Base-by-base conservation (phyloP, 768 basidiomycete genomes). In the Lenzites betulinus region DNA sequence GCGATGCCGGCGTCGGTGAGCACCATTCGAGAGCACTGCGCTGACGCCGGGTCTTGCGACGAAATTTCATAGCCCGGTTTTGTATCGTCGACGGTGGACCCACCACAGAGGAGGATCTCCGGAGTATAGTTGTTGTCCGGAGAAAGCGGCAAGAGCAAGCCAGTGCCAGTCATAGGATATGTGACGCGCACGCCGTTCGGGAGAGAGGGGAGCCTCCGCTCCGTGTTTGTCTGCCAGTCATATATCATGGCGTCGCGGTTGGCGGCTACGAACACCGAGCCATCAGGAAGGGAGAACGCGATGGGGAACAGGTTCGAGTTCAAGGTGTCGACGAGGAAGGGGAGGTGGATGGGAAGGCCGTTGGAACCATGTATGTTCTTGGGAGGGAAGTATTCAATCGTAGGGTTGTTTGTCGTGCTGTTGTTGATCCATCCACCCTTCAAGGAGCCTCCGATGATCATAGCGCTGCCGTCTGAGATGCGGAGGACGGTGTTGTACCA, bases 391-490 rank as follows among this genome's bases (percentile, higher is more conserved):
- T 83, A 94, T 72, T 92, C 90, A 63, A 90, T 73, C 0, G 89
- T 92, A 3, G 91, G 90, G 68, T 92, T 92, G 75, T 92, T 90
- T 59, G 83, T 82, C 3, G 89, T 90, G 25, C 77, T 81, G 57
- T 92, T 93, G 70, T 92, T 92, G 63, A 92, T 92, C 90, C 90
- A 93, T 11, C 90, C 92, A 8, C 91, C 91, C 70, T 85, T 89
- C 65, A 80, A 85, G 8, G 90, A 89, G 16, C 92, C 92, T 1
- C 91, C 91, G 43, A 93, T 80, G 46, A 93, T 88, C 83, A 92
- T 89, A 0, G 83, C 88, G 65, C 89, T 90, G n/a, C 91, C 91
- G 62, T 92, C 91, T 6, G 77, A 72, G 59, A 92, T 78, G 44
- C 89, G 81, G 47, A 90, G 60, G 3, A 83, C 85, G 1, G 90